Base-by-base conservation (phyloP, 2,329 filamentous ascomycete species). In the Paracamarosporium sp. region DNA sequence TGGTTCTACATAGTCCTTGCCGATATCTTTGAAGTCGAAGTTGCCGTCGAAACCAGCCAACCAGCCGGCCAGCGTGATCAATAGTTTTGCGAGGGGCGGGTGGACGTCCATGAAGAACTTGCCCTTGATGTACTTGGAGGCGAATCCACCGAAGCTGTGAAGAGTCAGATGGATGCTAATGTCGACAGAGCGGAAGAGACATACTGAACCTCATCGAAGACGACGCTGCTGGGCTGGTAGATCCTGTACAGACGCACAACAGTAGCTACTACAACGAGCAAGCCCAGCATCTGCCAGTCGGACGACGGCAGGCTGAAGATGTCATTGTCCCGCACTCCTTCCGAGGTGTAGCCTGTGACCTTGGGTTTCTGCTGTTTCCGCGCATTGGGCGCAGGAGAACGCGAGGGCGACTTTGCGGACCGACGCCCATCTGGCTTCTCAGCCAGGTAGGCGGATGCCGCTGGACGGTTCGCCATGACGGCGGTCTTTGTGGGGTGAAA, bases 91-190 rank as follows among this genome's bases (percentile, higher is more conserved):
- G 59, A 99, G 85, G 44, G 95, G 95, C 30, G 95, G 95, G 76
- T 99, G 95, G n/a, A 99, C 95, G 76, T 99, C 95, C 95, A 99
- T 99, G 79, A 99, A 99, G 86, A 99, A 99, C 76, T 86, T 90
- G 73, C 95, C 95, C 84, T 99, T 98, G 85, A 99, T 98, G 79
- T 99, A 99, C 80, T 99, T 99, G 69, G 91, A 92, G 64, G 95
- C 95, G 76, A 99, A 99, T 47, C 95, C 95, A 77, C 95, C 95
- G 78, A 99, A 99, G 80, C 93, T 97, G 72, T 24, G 51, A 41
- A 46, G 15, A 40, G 60, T 75, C 50, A 76, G 74, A 53, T 53
- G 50, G 9, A 41, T 35, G 28, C 55, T 43, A 35, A 51, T 25
- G 17, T 8, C 9, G 3, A 15, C 9, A n/a, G 38, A 15, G 22